Evolutionary conservation across 768 basidiomycete genomes (phyloP), one percentile per base, ranked within the genome.

Genomic region (Russula abietina): DNA sequence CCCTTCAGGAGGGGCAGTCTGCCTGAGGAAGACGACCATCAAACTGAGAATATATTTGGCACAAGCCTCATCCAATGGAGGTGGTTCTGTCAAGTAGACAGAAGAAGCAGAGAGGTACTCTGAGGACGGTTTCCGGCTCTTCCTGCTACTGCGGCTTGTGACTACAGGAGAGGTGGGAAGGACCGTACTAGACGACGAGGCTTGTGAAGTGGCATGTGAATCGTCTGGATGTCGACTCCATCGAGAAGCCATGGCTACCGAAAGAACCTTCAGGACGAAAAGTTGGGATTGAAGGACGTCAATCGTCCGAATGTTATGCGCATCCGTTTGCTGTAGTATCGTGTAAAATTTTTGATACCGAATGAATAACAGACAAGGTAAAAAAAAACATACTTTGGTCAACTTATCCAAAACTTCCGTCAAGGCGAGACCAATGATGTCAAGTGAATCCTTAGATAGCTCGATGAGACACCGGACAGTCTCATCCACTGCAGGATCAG

Each of bases 211-310:
- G 8, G 80, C 72, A 16, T 78, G 75, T 22, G 67, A 70, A 50
- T 73, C 73, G n/a, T 79, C 76, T 6, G 77, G 71, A 55, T 77
- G 75, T n/a, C 76, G 48, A 39, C 76, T 79, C 88, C 89, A 93
- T 36, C 89, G 84, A 17, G 88, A 85, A 5, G 89, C 83, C 81
- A 95, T 84, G 52, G 86, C 83, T 49, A 88, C 78, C 0, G 87
- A 81, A 14, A 96, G 74, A 26, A 94, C 85, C 74, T 94, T 92
- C 69, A 94, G 79, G 43, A 95, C 75, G 68, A 91, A 91, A 2
- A 95, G 78, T 71, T 94, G 90, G 0, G 93, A 94, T 70, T 95
- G 92, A 4, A 93, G 80, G 48, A 87, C 81, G 60, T 92, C 88
- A 19, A 90, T 77, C 3, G 85, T 77, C 60, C 81, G 75, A 58